phyloP scores from a whole-genome alignment of 129 eudicot species.

The Mikania micrantha region DNA sequence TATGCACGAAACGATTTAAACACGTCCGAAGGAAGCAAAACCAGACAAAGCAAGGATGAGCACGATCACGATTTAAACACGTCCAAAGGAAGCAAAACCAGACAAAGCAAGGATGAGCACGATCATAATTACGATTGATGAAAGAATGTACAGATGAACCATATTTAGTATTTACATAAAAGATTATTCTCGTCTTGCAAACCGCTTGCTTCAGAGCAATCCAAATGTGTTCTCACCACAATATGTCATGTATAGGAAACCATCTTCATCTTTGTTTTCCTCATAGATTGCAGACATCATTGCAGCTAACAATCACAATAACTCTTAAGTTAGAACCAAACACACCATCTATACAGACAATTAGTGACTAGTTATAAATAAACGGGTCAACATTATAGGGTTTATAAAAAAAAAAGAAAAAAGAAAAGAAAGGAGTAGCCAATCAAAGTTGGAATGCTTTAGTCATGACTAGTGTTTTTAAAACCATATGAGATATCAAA shows the following conservation, averaged over 20 bases:
- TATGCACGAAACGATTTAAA: too few species aligned
- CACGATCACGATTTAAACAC: too few species aligned
- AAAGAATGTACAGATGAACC: conserved; percentile 16
- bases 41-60: too few species aligned
- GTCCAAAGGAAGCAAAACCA: not conserved
- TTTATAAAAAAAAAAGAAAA: too few species aligned
- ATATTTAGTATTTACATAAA: conserved; percentile 58
- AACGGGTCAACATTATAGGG: not conserved
- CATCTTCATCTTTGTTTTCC: conserved; percentile 92
- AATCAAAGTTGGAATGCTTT: too few species aligned
- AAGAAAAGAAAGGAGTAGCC: too few species aligned
- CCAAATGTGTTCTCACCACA: conserved; percentile 98
- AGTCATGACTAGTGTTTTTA: not conserved
- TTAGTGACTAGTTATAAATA: not conserved
- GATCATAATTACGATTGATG: too few species aligned
- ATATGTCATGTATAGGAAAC: conserved; percentile 94
- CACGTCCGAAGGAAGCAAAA: not conserved
- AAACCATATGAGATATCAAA: too few species aligned
- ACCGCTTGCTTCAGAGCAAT: conserved; percentile 37
- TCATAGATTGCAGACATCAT: conserved; percentile 97
- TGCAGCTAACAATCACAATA: conserved; percentile 48
- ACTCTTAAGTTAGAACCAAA: not conserved
- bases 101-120: not conserved
- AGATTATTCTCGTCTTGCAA: not conserved
- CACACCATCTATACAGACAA: not conserved